A percentile compares a stretch with the other conserved stretches of the same genome.
phyloP scores from a whole-genome alignment of 1,284 basidiomycete genomes.

The Apiotrichum akiyoshidainum region DNA sequence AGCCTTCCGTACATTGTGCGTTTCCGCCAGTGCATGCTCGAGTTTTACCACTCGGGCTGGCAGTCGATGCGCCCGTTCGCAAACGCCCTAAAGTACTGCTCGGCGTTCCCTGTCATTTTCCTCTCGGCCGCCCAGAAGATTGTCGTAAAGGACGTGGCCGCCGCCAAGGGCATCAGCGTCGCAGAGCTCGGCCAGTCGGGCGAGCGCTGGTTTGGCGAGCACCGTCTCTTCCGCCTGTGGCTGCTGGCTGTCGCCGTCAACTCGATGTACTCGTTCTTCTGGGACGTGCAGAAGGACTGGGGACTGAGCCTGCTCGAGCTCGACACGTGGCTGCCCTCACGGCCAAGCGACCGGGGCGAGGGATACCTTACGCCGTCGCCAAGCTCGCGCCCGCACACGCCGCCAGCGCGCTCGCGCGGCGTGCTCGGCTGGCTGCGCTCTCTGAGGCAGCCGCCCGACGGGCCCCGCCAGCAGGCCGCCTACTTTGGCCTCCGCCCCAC shows the following conservation, averaged over 20 bases:
- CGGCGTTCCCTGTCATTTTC: slow-evolving; percentile 95
- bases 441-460: neutral
- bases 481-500: slow-evolving; percentile 68
- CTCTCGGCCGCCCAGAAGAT: slow-evolving; percentile 80
- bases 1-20: slow-evolving; percentile 89
- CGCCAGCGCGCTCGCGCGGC: neutral
- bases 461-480: slow-evolving; percentile 24
- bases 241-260: slow-evolving; percentile 79
- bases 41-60: slow-evolving; percentile 69
- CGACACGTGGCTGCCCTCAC: slow-evolving; percentile 41
- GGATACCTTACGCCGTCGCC: neutral
- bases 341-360: neutral
- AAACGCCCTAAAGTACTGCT: slow-evolving; percentile 95
- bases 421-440: slow-evolving; percentile 1
- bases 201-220: slow-evolving; percentile 68
- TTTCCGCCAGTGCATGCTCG: slow-evolving; percentile 87
- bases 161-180: slow-evolving; percentile 54
- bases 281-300: slow-evolving; percentile 99
- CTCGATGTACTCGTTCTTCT: slow-evolving; percentile 96
- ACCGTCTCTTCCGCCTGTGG: slow-evolving; percentile 80
- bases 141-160: slow-evolving; percentile 60
- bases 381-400: neutral
- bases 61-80: slow-evolving; percentile 70
- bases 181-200: slow-evolving; percentile 47
- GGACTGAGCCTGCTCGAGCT: slow-evolving; percentile 73